phyloP scores from a whole-genome alignment of 352 stramenopile genomes.

The Phytophthora nicotianae region DNA sequence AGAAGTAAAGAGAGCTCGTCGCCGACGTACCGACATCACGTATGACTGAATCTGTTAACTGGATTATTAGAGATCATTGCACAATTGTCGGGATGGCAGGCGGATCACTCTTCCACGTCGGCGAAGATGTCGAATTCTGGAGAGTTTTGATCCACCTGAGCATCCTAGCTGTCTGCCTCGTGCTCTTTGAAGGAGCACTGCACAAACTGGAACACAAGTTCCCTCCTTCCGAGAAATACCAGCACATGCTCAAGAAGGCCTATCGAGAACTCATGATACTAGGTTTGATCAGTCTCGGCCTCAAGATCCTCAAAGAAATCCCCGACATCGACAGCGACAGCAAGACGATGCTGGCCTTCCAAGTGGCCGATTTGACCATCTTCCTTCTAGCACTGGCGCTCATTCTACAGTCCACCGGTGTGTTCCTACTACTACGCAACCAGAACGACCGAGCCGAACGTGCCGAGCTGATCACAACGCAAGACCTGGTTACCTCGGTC shows the following conservation, averaged over 20 bases:
- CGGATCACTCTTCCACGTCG: constrained; percentile 59
- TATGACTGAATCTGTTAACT: not conserved
- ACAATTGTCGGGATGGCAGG: constrained; percentile 28
- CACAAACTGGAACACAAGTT: constrained; percentile 56
- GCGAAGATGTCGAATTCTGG: constrained; percentile 64
- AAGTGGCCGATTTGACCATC: constrained; percentile 59
- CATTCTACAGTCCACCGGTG: constrained; percentile 48
- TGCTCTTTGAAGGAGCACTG: constrained; percentile 55
- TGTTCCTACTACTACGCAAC: constrained; percentile 50
- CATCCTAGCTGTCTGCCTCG: constrained; percentile 51
- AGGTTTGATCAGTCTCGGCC: constrained; percentile 53
- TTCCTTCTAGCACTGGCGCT: constrained; percentile 59
- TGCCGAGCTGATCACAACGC: constrained; percentile 46
- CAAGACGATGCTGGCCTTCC: constrained; percentile 49
- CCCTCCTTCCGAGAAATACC: constrained; percentile 56
- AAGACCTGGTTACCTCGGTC: constrained; percentile 33
- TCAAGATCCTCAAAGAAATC: constrained; percentile 59
- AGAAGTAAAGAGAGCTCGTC: too few species aligned
- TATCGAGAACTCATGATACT: constrained; percentile 69
- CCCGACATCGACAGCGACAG: constrained; percentile 40
- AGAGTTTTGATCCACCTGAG: constrained; percentile 52
- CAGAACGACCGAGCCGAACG: constrained; percentile 47
- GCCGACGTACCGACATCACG: not conserved
- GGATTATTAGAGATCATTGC: constrained; percentile 9
- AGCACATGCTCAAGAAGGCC: constrained; percentile 71